Conservation (phyloP, 2,329 filamentous ascomycete species). For the Monosporascus sp. region DNA sequence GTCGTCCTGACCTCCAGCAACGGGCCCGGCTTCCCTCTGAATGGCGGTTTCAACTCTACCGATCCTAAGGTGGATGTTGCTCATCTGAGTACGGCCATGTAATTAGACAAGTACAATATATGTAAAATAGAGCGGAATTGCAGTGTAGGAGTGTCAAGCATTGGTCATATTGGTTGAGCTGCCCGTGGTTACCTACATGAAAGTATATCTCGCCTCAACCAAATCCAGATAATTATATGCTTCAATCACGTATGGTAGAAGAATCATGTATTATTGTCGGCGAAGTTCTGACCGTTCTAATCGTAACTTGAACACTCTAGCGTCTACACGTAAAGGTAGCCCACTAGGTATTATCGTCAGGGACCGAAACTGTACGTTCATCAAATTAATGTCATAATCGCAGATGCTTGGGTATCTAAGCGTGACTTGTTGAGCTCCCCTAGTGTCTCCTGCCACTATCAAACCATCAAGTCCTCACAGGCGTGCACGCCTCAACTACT, state of each 20-base stretch:
- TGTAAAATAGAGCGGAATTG: slow-evolving; percentile 1
- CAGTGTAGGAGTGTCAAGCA: background rate
- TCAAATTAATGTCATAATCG: background rate
- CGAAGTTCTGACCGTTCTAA: no score
- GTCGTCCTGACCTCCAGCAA: slow-evolving; percentile 82
- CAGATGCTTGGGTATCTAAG: slow-evolving; percentile 13
- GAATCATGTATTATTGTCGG: no score
- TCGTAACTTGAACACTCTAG: no score
- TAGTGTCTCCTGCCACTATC: background rate
- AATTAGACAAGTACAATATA: slow-evolving; percentile 19
- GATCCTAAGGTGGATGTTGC: slow-evolving; percentile 50
- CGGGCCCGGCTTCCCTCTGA: slow-evolving; percentile 81
- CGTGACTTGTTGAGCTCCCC: background rate
- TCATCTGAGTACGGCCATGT: slow-evolving; percentile 50
- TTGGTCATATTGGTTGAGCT: no score
- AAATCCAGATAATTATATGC: background rate
- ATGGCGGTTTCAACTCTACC: slow-evolving; percentile 65
- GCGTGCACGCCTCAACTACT: slow-evolving; percentile 18
- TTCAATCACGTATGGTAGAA: no score
- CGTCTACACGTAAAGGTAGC: no score
- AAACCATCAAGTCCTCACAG: no score
- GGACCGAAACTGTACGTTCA: slow-evolving; percentile 8
- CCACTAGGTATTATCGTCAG: no score
- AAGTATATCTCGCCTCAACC: background rate
- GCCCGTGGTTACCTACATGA: slow-evolving; percentile 4